Evolutionary conservation across 2,329 filamentous ascomycete genomes (phyloP).

Genomic region (Xenosphaeropsis pyriputrescens): DNA sequence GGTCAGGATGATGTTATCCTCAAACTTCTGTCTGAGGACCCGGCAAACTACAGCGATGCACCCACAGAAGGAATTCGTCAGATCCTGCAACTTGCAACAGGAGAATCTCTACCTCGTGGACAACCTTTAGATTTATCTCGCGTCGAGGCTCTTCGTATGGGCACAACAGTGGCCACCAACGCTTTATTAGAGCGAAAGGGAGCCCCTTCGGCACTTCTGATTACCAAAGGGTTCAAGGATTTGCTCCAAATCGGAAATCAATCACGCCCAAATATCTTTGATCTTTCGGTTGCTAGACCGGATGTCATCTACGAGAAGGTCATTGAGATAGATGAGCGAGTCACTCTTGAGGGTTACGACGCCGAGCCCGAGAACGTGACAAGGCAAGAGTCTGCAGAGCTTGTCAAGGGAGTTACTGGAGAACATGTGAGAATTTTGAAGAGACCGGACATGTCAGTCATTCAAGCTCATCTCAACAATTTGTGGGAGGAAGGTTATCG

Average conservation of each 20-base stretch:
- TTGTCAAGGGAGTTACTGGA: conserved; percentile 59
- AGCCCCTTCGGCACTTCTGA: conserved; percentile 74
- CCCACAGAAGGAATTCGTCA: conserved; percentile 83
- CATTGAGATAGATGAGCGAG: conserved; percentile 76
- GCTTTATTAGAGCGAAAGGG: conserved; percentile 82
- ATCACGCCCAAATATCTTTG: conserved; percentile 78
- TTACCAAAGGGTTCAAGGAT: conserved; percentile 79
- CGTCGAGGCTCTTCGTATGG: conserved; percentile 91
- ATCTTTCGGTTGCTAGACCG: conserved; percentile 73
- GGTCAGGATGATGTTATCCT: conserved; percentile 72
- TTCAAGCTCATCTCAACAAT: conserved; percentile 45
- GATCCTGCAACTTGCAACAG: conserved; percentile 65
- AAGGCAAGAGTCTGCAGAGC: conserved; percentile 37
- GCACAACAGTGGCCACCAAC: conserved; percentile 89
- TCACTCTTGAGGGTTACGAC: conserved; percentile 83
- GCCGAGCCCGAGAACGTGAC: conserved; percentile 61
- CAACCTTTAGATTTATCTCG: conserved; percentile 64
- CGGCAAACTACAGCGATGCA: conserved; percentile 79
- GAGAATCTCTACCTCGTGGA: conserved; percentile 63
- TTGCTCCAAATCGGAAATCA: conserved; percentile 85
- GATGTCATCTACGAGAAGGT: conserved; percentile 77
- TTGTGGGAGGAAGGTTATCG: conserved; percentile 58
- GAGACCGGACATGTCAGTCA: conserved; percentile 39
- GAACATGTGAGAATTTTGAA: conserved; percentile 59
- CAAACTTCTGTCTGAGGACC: conserved; percentile 82